Evolutionary conservation across 768 basidiomycete genomes (phyloP).

Genomic region (Kwoniella sp.): DNA sequence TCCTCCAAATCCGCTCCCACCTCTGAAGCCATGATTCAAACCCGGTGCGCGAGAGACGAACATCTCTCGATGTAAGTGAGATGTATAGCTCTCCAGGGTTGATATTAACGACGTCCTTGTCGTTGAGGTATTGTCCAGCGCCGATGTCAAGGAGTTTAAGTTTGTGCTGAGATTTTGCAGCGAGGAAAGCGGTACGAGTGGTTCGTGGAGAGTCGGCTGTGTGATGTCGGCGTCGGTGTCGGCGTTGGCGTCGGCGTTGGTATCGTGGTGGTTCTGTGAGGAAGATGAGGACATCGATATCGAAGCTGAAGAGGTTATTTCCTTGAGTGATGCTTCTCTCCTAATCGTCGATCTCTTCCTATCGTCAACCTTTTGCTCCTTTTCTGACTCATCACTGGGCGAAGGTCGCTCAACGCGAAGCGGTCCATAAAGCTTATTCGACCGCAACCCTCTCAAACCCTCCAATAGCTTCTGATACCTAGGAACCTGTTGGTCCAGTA

Average conservation of each 20-base stretch:
- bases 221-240: neutral
- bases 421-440: neutral
- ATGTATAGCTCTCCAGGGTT: slow-evolving; percentile 47
- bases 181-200: neutral
- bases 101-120: slow-evolving; percentile 53
- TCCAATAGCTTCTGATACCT: slow-evolving; percentile 18
- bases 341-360: neutral
- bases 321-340: slow-evolving; percentile 13
- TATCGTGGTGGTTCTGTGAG: neutral
- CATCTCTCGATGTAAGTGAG: slow-evolving; percentile 40
- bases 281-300: slow-evolving; percentile 8
- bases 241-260: neutral
- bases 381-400: too few species aligned
- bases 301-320: slow-evolving; percentile 22
- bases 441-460: slow-evolving; percentile 27
- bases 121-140: slow-evolving; percentile 44
- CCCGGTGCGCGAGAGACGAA: slow-evolving; percentile 16
- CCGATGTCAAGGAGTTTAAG: slow-evolving; percentile 28
- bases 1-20: slow-evolving; percentile 7
- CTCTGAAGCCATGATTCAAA: neutral
- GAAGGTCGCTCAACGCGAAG: neutral
- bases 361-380: too few species aligned
- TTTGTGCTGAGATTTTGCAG: neutral
- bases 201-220: slow-evolving; percentile 1
- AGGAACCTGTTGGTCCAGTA: slow-evolving; percentile 43